phyloP scores from a whole-genome alignment of 352 stramenopile species.

The Pythium graminicola region DNA sequence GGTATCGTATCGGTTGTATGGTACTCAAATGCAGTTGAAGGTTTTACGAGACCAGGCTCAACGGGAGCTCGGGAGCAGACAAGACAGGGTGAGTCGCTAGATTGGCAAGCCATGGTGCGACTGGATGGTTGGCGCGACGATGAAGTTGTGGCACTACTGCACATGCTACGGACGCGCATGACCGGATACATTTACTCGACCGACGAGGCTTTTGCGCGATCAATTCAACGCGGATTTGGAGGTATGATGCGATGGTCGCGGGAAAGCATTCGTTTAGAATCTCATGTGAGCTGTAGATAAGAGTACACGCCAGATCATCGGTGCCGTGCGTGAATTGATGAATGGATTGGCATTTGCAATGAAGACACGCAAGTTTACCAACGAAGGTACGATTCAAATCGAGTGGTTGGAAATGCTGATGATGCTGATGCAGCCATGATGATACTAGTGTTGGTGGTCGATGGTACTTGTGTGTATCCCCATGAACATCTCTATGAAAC shows the following conservation, averaged over 20 bases:
- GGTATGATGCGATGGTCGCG: neutral
- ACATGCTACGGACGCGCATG: conserved; percentile 42
- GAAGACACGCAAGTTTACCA: conserved; percentile 62
- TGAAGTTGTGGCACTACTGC: conserved; percentile 46
- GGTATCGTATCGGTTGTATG: conserved; percentile 10
- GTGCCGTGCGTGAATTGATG: conserved; percentile 47
- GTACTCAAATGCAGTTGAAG: conserved; percentile 27
- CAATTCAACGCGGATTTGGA: conserved; percentile 23
- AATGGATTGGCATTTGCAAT: conserved; percentile 48
- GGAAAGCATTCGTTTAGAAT: too few relatives aligned
- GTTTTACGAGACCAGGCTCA: conserved; percentile 1
- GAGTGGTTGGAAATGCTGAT: too few relatives aligned
- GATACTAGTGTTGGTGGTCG: conserved; percentile 7
- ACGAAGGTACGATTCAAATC: conserved; percentile 33
- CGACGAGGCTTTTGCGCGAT: conserved; percentile 35
- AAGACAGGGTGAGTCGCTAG: neutral
- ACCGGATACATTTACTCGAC: conserved; percentile 58
- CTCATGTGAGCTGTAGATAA: too few relatives aligned
- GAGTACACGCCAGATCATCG: conserved; percentile 1
- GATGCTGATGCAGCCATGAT: too few relatives aligned
- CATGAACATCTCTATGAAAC: conserved; percentile 73
- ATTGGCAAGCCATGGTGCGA: neutral
- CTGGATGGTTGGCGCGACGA: conserved; percentile 41
- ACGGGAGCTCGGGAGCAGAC: neutral
- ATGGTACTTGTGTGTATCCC: conserved; percentile 34